These are phyloP conservation scores for Ilex paraguariensis DNA, from an alignment of 305 asterid genomes.

Conservation along the genomic window DNA sequence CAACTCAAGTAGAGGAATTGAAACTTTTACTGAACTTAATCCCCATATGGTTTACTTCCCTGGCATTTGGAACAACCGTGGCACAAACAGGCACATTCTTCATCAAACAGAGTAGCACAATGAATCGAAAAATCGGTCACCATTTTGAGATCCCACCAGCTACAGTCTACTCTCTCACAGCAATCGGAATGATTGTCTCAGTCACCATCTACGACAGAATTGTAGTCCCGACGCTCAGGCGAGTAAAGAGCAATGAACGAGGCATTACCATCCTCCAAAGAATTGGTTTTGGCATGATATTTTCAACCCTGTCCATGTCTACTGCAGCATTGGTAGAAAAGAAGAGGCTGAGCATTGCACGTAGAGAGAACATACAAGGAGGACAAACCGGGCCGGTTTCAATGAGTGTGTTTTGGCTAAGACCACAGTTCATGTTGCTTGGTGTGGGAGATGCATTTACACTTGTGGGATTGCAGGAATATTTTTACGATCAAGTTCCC, in stretches of 20 bases:
- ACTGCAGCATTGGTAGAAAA: slow-evolving; percentile 18
- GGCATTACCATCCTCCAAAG: slow-evolving; percentile 20
- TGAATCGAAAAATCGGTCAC: slow-evolving; percentile 15
- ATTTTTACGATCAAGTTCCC: slow-evolving; percentile 22
- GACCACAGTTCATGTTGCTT: slow-evolving; percentile 16
- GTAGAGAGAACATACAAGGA: neutral
- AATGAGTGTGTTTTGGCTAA: slow-evolving; percentile 16
- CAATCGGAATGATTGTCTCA: slow-evolving; percentile 1
- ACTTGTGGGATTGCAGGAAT: slow-evolving; percentile 17
- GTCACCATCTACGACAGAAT: slow-evolving; percentile 10
- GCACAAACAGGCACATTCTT: slow-evolving; percentile 16
- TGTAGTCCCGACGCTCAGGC: slow-evolving; percentile 10
- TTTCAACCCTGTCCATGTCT: slow-evolving; percentile 1
- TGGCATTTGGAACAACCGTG: slow-evolving; percentile 11
- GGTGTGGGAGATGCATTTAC: slow-evolving; percentile 17
- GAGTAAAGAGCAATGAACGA: slow-evolving; percentile 13
- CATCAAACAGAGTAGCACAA: slow-evolving; percentile 14
- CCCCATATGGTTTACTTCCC: slow-evolving; percentile 16
- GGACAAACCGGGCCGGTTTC: slow-evolving; percentile 2
- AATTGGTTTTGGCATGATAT: slow-evolving; percentile 18
- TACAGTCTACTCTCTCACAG: neutral
- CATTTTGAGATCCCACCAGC: slow-evolving; percentile 22
- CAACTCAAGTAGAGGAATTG: slow-evolving; percentile 23
- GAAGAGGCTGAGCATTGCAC: slow-evolving; percentile 9
- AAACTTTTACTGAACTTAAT: slow-evolving; percentile 13